Conservation (phyloP, 371 early-diverging fungal genomes). For the Thermomucor indicae-seudaticae region DNA sequence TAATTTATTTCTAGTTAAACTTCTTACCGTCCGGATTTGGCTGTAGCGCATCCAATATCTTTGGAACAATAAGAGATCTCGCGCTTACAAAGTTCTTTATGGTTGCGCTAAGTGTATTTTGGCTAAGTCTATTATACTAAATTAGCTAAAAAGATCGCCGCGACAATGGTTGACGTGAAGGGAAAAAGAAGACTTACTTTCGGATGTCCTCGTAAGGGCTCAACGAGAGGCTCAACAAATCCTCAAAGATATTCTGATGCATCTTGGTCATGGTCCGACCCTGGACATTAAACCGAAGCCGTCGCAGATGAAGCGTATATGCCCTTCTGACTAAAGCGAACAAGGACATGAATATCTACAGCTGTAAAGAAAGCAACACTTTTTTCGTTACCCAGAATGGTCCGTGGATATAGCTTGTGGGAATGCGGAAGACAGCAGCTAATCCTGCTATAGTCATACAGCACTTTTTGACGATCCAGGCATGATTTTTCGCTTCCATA, state of each 20-base stretch:
- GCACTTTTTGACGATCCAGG: constrained; percentile 45
- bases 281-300: constrained; percentile 59
- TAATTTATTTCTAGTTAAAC: too few species aligned
- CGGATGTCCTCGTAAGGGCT: constrained; percentile 73
- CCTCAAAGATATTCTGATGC: constrained; percentile 50
- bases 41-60: constrained; percentile 54
- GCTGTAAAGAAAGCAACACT: constrained; percentile 1
- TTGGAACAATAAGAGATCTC: constrained; percentile 53
- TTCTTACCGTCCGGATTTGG: constrained; percentile 32
- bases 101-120: constrained; percentile 49
- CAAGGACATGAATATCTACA: background rate
- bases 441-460: constrained; percentile 60
- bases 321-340: constrained; percentile 38
- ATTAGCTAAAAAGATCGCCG: background rate
- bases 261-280: constrained; percentile 38
- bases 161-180: background rate
- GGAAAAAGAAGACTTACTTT: background rate
- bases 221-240: constrained; percentile 61
- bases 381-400: constrained; percentile 29
- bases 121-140: constrained; percentile 40
- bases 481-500: constrained; percentile 59
- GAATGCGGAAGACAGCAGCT: constrained; percentile 38
- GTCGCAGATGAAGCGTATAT: constrained; percentile 51
- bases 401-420: constrained; percentile 48
- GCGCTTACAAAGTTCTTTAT: constrained; percentile 55